These are phyloP conservation scores for Monosporascus sp. DNA, from an alignment of 2,329 filamentous ascomycete species.

Conservation along the genomic window DNA sequence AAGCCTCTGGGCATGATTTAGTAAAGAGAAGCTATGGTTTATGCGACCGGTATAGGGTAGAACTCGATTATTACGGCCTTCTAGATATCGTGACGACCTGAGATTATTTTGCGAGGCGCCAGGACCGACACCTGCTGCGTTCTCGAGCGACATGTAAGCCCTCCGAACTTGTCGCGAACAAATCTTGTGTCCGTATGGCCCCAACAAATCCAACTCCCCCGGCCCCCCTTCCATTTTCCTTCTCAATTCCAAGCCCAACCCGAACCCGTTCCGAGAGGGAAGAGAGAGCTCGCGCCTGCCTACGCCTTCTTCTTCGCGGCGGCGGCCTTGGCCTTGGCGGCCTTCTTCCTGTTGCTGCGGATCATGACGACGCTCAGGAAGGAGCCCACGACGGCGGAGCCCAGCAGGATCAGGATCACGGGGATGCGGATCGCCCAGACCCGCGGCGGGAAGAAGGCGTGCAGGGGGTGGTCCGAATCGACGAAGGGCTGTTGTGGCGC, in stretches of 20 bases:
- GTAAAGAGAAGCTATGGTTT: neutral
- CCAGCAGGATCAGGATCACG: conserved; percentile 90
- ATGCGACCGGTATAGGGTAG: neutral
- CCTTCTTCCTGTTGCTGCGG: conserved; percentile 96
- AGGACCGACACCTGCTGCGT: too few species aligned
- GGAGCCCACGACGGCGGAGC: conserved; percentile 87
- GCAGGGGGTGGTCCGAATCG: conserved; percentile 86
- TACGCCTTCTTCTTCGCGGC: conserved; percentile 73
- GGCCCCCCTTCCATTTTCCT: neutral
- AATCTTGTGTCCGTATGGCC: neutral
- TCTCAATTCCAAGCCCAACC: conserved; percentile 1
- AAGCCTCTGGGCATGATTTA: neutral
- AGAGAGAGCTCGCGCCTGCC: too few species aligned
- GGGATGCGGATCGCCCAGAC: conserved; percentile 99
- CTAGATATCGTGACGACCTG: too few species aligned
- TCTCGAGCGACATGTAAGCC: too few species aligned
- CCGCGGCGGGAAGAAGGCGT: conserved; percentile 91
- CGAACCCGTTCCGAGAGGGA: too few species aligned
- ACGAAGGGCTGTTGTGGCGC: conserved; percentile 73
- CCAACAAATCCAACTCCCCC: neutral
- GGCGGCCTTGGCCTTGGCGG: conserved; percentile 81
- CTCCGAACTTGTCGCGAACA: neutral
- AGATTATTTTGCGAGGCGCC: too few species aligned
- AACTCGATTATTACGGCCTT: too few species aligned
- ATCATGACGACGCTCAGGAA: conserved; percentile 99